A percentile compares a stretch with the other conserved stretches of the same genome.
Evolutionary conservation across 257 asterid species (phyloP).

Genomic region (Paraleonurus japonicus): DNA sequence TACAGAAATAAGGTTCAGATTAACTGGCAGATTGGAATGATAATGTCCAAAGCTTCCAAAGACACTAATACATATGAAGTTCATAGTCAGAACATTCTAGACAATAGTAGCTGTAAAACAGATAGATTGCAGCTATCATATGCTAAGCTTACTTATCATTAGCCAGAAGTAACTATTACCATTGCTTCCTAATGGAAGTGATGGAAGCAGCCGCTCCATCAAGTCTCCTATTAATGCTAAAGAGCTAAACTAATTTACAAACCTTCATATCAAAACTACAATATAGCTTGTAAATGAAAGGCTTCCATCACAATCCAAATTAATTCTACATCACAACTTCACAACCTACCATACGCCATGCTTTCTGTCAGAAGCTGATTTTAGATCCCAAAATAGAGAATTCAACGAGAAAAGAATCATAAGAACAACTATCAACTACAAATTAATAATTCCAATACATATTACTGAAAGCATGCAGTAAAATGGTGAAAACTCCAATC

Average conservation of each 20-base stretch:
- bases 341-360: slow-evolving; percentile 16
- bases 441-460: background rate
- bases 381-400: background rate
- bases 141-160: background rate
- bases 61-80: background rate
- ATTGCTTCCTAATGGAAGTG: background rate
- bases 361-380: background rate
- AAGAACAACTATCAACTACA: background rate
- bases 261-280: background rate
- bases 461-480: background rate
- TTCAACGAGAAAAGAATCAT: background rate
- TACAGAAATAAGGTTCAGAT: background rate
- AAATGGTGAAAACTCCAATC: background rate
- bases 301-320: background rate
- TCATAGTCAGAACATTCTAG: background rate
- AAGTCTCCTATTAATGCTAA: background rate
- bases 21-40: slow-evolving; percentile 3
- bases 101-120: background rate
- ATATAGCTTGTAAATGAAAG: background rate
- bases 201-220: slow-evolving; percentile 7
- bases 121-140: background rate
- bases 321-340: background rate
- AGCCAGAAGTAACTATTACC: background rate
- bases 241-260: background rate
- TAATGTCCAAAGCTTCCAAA: background rate